Evolutionary conservation across 2,329 filamentous ascomycete genomes (phyloP).

Genomic region (Plectosphaerella sp.): DNA sequence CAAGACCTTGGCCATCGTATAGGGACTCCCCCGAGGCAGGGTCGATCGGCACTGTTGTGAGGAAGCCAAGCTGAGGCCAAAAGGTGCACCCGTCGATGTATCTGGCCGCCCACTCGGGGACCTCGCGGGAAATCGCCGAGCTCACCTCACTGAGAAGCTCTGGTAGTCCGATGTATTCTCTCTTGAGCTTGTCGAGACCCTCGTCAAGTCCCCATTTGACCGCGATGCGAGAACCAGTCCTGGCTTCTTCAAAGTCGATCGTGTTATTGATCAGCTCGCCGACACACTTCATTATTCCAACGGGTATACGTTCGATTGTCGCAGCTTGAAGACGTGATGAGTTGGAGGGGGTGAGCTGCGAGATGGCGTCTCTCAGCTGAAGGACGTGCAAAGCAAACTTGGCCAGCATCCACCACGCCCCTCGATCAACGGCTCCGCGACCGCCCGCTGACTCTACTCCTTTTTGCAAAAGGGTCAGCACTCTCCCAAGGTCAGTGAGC

Average conservation of each 20-base stretch:
- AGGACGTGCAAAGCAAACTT: constrained; percentile 69
- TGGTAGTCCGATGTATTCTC: constrained; percentile 72
- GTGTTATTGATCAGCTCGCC: constrained; percentile 68
- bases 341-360: constrained; percentile 35
- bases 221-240: constrained; percentile 65
- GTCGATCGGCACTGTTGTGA: constrained; percentile 69
- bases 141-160: constrained; percentile 66
- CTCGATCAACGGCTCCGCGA: constrained; percentile 52
- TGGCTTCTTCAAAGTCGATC: constrained; percentile 76
- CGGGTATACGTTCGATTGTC: constrained; percentile 57
- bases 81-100: constrained; percentile 75
- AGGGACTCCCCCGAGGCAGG: constrained; percentile 50
- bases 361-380: constrained; percentile 61
- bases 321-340: constrained; percentile 20
- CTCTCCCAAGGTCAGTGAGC: constrained; percentile 70
- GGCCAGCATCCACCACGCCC: constrained; percentile 68
- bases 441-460: constrained; percentile 58
- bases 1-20: constrained; percentile 56
- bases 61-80: constrained; percentile 86
- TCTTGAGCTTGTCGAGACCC: constrained; percentile 73
- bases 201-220: constrained; percentile 68
- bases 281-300: constrained; percentile 55
- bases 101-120: constrained; percentile 54
- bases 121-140: constrained; percentile 52
- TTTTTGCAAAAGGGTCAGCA: constrained; percentile 68